Conservation (phyloP, 352 stramenopile genomes). For the Globisporangium recalcitrans region DNA sequence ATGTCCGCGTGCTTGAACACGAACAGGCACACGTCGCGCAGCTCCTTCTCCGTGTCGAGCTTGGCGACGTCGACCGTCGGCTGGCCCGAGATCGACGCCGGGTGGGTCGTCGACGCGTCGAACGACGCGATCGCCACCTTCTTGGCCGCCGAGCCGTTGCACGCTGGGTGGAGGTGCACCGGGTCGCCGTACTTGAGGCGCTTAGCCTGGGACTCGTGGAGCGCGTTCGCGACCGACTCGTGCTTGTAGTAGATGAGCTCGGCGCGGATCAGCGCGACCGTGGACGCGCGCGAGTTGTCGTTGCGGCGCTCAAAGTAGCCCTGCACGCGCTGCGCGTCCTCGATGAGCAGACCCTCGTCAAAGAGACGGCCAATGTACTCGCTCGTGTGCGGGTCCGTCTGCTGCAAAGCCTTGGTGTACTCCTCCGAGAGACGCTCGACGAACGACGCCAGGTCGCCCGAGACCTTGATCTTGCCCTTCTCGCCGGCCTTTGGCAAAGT, state of each 20-base stretch:
- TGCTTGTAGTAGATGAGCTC: conserved; percentile 98
- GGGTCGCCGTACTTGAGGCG: conserved; percentile 83
- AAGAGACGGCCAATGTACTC: conserved; percentile 93
- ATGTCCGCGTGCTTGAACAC: conserved; percentile 94
- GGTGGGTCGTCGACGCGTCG: conserved; percentile 64
- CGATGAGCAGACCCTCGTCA: conserved; percentile 91
- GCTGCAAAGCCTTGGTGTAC: conserved; percentile 98
- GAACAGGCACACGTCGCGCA: conserved; percentile 89
- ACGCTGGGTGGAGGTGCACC: conserved; percentile 83
- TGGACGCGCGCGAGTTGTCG: conserved; percentile 73
- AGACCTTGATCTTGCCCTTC: conserved; percentile 85
- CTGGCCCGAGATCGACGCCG: conserved; percentile 67
- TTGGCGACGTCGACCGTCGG: conserved; percentile 50
- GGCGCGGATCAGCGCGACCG: conserved; percentile 88
- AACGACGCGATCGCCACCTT: conserved; percentile 42
- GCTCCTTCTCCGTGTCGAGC: conserved; percentile 75
- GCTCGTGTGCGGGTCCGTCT: conserved; percentile 93
- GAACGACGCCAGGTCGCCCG: conserved; percentile 84
- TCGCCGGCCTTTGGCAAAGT: conserved; percentile 59
- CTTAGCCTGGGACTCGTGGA: conserved; percentile 77
- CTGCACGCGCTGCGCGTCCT: conserved; percentile 84
- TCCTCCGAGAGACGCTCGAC: conserved; percentile 94
- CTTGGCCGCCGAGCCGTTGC: conserved; percentile 43
- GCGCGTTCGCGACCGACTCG: conserved; percentile 86
- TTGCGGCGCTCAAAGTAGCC: conserved; percentile 87